Conservation (phyloP, 2,329 filamentous ascomycete genomes). For the Exophiala bonariae region DNA sequence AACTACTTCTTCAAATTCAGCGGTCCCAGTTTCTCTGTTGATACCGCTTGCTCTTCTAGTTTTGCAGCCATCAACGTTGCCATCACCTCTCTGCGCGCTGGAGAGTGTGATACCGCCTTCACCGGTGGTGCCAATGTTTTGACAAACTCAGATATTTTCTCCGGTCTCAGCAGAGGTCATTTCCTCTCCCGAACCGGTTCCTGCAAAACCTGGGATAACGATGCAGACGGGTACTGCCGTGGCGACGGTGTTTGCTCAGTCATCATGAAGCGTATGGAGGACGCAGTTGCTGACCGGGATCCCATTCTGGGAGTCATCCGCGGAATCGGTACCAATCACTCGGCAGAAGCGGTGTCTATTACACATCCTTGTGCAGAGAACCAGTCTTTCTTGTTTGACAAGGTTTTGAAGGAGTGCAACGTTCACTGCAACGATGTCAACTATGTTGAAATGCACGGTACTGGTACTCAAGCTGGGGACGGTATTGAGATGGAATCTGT, state of each 20-base stretch:
- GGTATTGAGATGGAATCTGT: conserved; percentile 40
- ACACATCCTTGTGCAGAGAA: conserved; percentile 43
- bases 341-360: conserved; percentile 45
- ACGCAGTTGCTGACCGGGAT: conserved; percentile 75
- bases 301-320: conserved; percentile 69
- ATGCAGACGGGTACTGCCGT: conserved; percentile 79
- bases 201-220: conserved; percentile 79
- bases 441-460: conserved; percentile 44
- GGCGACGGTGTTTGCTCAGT: conserved; percentile 74
- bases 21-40: conserved; percentile 70
- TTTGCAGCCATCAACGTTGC: conserved; percentile 70
- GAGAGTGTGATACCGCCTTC: conserved; percentile 78
- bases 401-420: conserved; percentile 38
- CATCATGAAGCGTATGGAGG: conserved; percentile 76
- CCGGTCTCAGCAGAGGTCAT: conserved; percentile 72
- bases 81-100: conserved; percentile 71
- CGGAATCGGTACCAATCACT: conserved; percentile 77
- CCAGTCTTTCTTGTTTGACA: conserved; percentile 37
- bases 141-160: conserved; percentile 79
- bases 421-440: conserved; percentile 38
- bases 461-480: conserved; percentile 44
- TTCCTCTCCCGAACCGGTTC: conserved; percentile 75
- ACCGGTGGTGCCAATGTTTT: conserved; percentile 76
- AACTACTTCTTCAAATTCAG: conserved; percentile 77
- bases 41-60: conserved; percentile 78